Evolutionary conservation across 1,284 basidiomycete genomes (phyloP).

Genomic region (Peniophora sp.): DNA sequence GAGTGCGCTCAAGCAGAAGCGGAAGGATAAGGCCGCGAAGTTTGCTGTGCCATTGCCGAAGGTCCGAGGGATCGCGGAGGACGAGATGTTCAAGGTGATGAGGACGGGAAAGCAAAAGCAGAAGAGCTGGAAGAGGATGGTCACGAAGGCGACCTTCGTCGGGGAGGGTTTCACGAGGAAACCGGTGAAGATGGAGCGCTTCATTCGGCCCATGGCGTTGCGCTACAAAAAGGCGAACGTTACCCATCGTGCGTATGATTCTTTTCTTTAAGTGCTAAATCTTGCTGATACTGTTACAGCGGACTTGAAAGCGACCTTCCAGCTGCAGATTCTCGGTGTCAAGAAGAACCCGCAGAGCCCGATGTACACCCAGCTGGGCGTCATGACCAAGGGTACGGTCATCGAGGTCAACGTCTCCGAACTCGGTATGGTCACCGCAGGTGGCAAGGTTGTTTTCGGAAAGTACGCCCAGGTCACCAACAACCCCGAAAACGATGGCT

Average conservation of each 20-base stretch:
- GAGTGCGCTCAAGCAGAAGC: conserved; percentile 97
- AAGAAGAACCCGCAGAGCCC: conserved; percentile 99
- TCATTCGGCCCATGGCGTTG: conserved; percentile 95
- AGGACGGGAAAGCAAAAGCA: conserved; percentile 96
- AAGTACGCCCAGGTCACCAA: conserved; percentile 98
- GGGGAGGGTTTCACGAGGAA: conserved; percentile 98
- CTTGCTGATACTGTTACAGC: conserved; percentile 40
- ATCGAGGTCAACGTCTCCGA: conserved; percentile 98
- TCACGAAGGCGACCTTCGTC: conserved; percentile 98
- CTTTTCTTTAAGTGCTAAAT: conserved; percentile 4
- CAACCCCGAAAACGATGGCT: conserved; percentile 96
- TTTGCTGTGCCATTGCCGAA: conserved; percentile 96
- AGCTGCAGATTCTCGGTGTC: conserved; percentile 94
- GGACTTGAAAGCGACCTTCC: conserved; percentile 97
- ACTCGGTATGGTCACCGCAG: conserved; percentile 97
- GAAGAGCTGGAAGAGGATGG: conserved; percentile 99
- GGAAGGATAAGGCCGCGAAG: conserved; percentile 99
- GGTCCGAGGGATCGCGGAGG: conserved; percentile 97
- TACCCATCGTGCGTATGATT: conserved; percentile 78
- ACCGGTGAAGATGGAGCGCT: conserved; percentile 98
- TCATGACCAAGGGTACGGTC: conserved; percentile 97
- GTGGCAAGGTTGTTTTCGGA: conserved; percentile 88
- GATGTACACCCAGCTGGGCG: conserved; percentile 92
- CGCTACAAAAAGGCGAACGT: conserved; percentile 99
- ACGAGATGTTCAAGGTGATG: conserved; percentile 99